Percentiles rank a stretch among this genome's conserved stretches.
Conservation (phyloP, 768 basidiomycete genomes). For the Mycena sanguinolenta region DNA sequence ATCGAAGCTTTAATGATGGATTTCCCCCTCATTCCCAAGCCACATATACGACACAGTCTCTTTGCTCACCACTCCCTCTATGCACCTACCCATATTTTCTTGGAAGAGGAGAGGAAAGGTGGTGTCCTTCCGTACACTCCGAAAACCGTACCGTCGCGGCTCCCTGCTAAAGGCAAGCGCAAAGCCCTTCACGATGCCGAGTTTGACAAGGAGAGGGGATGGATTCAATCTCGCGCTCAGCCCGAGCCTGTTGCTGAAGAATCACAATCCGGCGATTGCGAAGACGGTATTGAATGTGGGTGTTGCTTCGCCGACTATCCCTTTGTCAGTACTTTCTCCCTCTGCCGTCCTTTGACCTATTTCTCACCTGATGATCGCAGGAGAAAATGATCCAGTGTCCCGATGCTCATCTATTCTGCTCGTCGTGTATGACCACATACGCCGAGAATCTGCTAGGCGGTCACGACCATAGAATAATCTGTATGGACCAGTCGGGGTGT, state of each 20-base stretch:
- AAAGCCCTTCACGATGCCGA: conserved; percentile 57
- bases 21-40: conserved; percentile 71
- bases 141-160: conserved; percentile 49
- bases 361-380: conserved; percentile 52
- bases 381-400: conserved; percentile 90
- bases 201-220: conserved; percentile 61
- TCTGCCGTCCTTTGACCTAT: conserved; percentile 1
- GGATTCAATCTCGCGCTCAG: conserved; percentile 57
- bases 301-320: conserved; percentile 85
- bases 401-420: conserved; percentile 91
- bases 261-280: conserved; percentile 62
- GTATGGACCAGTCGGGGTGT: conserved; percentile 88
- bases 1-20: conserved; percentile 66
- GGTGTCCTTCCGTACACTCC: conserved; percentile 52
- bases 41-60: conserved; percentile 64
- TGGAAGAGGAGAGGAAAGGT: conserved; percentile 55
- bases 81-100: conserved; percentile 72
- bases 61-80: conserved; percentile 61
- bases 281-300: conserved; percentile 84
- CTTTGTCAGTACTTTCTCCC: conserved; percentile 66
- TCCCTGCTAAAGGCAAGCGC: conserved; percentile 55
- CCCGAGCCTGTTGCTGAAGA: conserved; percentile 49
- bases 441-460: conserved; percentile 75
- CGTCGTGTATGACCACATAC: conserved; percentile 75
- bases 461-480: conserved; percentile 74